phyloP scores from a whole-genome alignment of 352 stramenopile species.

The Phytopythium delawarense region DNA sequence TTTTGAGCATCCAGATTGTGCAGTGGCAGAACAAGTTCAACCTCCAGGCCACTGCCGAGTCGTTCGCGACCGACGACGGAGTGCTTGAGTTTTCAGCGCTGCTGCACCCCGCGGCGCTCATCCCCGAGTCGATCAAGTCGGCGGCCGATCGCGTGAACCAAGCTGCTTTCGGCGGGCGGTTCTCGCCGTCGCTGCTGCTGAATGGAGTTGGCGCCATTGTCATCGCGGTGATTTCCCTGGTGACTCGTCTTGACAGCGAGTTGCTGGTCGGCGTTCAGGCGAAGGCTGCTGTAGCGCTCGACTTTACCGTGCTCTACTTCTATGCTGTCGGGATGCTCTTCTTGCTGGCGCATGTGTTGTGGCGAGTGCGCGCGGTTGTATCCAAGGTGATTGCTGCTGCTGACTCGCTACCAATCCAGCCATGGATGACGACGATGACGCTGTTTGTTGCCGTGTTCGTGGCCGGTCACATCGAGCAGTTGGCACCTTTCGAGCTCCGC shows the following conservation, averaged over 20 bases:
- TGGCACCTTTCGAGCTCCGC: slow-evolving; percentile 18
- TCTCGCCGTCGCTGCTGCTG: not conserved
- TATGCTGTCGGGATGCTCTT: slow-evolving; percentile 61
- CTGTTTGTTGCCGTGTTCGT: slow-evolving; percentile 36
- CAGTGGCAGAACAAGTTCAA: slow-evolving; percentile 69
- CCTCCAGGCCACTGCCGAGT: slow-evolving; percentile 20
- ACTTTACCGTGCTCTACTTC: slow-evolving; percentile 43
- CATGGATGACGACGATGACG: slow-evolving; percentile 46
- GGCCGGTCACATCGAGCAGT: slow-evolving; percentile 29
- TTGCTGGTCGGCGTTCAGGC: not conserved
- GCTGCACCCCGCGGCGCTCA: slow-evolving; percentile 46
- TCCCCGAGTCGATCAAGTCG: slow-evolving; percentile 29
- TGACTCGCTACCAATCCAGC: slow-evolving; percentile 11
- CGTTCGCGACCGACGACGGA: not conserved
- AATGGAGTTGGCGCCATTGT: not conserved
- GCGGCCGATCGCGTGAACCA: slow-evolving; percentile 3
- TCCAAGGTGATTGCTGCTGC: slow-evolving; percentile 25
- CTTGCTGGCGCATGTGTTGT: slow-evolving; percentile 30
- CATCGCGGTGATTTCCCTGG: not conserved
- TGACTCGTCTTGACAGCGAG: not conserved
- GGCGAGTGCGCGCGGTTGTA: slow-evolving; percentile 32
- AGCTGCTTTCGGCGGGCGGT: not conserved
- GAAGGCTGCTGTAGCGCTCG: slow-evolving; percentile 8
- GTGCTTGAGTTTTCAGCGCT: slow-evolving; percentile 57
- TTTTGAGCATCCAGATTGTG: slow-evolving; percentile 57